These are phyloP conservation scores for Rhodomyrtus psidioides DNA, from an alignment of 441 rosid species.

Conservation along the genomic window DNA sequence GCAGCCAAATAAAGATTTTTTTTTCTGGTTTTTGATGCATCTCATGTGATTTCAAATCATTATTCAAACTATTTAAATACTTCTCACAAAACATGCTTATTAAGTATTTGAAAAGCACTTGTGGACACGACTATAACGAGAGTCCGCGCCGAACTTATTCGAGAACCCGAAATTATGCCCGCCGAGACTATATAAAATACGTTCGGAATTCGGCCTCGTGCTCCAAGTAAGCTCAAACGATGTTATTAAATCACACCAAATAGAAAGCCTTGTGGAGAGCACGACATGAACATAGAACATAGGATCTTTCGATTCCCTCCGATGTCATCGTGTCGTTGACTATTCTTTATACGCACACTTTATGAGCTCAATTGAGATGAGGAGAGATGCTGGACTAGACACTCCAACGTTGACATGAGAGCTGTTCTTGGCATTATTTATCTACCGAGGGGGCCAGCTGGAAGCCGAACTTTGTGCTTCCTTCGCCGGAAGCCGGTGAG, in stretches of 20 bases:
- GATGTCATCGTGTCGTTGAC: not conserved
- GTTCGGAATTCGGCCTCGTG: not conserved
- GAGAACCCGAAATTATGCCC: not conserved
- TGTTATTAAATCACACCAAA: not conserved
- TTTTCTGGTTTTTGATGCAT: not conserved
- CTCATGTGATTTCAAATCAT: not conserved
- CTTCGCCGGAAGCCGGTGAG: not conserved
- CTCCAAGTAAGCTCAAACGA: not conserved
- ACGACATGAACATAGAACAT: not conserved
- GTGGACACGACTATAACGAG: not conserved
- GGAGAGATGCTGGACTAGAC: too few species aligned
- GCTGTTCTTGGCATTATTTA: too few species aligned
- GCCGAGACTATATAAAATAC: not conserved
- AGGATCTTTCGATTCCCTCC: not conserved
- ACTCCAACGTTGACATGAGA: too few species aligned
- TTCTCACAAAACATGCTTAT: not conserved
- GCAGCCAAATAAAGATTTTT: not conserved
- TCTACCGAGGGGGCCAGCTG: too few species aligned
- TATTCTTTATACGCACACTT: too few species aligned
- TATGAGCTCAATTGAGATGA: too few species aligned
- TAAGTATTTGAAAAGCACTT: not conserved
- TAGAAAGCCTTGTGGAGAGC: not conserved
- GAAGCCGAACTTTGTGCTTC: not conserved
- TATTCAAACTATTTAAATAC: not conserved
- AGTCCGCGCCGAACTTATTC: not conserved